Conservation (phyloP, 768 basidiomycete genomes). For the Nidularia sp. region DNA sequence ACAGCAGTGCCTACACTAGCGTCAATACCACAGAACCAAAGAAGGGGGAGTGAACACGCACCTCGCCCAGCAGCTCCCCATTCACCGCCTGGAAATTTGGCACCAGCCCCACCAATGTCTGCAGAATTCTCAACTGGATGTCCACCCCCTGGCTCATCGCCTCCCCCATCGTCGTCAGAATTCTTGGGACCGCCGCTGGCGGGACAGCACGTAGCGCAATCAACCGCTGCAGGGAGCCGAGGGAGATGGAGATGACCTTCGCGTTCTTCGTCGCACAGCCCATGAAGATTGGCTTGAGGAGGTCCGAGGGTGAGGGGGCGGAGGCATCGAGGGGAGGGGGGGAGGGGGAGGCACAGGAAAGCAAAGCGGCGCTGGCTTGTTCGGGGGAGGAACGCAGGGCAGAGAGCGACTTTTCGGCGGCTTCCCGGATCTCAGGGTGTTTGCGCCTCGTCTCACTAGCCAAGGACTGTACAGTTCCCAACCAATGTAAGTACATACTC, state of each 20-base stretch:
- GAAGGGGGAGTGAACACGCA: constrained; percentile 30
- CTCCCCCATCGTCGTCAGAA: constrained; percentile 81
- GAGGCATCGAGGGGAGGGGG: constrained; percentile 32
- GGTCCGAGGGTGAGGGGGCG: constrained; percentile 74
- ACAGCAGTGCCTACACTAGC: constrained; percentile 66
- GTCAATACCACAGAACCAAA: neutral
- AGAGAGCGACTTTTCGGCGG: constrained; percentile 82
- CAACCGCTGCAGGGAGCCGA: constrained; percentile 87
- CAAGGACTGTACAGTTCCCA: constrained; percentile 50
- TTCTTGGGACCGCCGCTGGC: constrained; percentile 69
- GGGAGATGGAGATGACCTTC: constrained; percentile 90
- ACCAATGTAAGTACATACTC: neutral
- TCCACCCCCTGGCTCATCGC: constrained; percentile 94
- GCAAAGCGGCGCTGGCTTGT: constrained; percentile 65
- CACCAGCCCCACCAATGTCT: constrained; percentile 87
- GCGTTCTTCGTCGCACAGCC: constrained; percentile 90
- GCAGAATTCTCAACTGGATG: constrained; percentile 90
- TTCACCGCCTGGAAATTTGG: constrained; percentile 85
- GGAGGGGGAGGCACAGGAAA: constrained; percentile 17
- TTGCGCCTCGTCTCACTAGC: constrained; percentile 86
- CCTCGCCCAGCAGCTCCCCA: constrained; percentile 76
- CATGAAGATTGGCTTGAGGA: constrained; percentile 88
- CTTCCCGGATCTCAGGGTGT: constrained; percentile 93
- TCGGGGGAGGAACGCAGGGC: constrained; percentile 82
- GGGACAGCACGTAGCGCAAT: constrained; percentile 85